Base-by-base conservation (phyloP, 2,329 filamentous ascomycete genomes). In the Alternaria postmessia region DNA sequence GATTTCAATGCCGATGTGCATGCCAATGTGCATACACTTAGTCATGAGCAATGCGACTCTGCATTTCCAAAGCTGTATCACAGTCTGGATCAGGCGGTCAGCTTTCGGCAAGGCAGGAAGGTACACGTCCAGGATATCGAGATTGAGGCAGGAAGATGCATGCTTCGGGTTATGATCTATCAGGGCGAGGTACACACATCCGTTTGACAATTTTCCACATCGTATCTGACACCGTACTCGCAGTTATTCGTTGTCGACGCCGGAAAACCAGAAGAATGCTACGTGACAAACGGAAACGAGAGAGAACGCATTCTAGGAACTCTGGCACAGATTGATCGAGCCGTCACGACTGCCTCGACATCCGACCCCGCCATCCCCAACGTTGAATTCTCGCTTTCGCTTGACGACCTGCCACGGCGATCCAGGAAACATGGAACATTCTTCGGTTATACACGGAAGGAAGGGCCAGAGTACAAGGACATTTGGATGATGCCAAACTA, bases 401-500 rank as follows among this genome's bases (percentile, higher is more conserved):
- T 76, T 20, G 74, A 76, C 44, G 74, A 76, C 54, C 59, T 76
- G 2, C 74, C 74, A 14, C 70, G 69, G 43, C 72, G 74, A 22
- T 75, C 73, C 5, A 73, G 67, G 41, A 52, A 47, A 22, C 59
- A 71, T 5, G 72, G 71, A 12, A 62, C 65, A 5, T 73, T 76
- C 53, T 73, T 75, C 30, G 74, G 70, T 12, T 75, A 74, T 55
- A 76, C 74, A 7, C 64, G 73, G 28, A 72, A 75, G 54, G 72
- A 75, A 39, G 60, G 48, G 1, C 58, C 48, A 16, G 67, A 71
- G 32, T 76, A 76, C 47, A 60, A 71, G 41, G 68, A 76, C 48
- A 70, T 75, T 41, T 76, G 74, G 74, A 67, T 76, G 64, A 75
- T 76, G 70, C 74, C 74, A 24, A 75, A 76, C 61, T 76, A 75